A percentile compares a stretch with the other conserved stretches of the same genome.
phyloP scores from a whole-genome alignment of 768 basidiomycete genomes.

The Agaricus blazei region DNA sequence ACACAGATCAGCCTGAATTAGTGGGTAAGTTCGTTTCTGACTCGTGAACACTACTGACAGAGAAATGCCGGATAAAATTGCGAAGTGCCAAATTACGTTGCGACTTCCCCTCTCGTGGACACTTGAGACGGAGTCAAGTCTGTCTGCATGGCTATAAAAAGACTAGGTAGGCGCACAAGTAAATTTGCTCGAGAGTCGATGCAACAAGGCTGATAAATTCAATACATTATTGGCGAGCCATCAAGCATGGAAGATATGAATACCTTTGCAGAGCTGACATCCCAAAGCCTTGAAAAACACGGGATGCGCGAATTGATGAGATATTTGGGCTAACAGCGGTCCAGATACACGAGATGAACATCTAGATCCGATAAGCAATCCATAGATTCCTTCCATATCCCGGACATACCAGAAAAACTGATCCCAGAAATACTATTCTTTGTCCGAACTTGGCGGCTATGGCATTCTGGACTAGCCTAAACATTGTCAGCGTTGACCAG shows the following conservation, averaged over 20 bases:
- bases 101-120: conserved; percentile 40
- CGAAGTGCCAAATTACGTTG: conserved; percentile 39
- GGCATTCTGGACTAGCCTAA: conserved; percentile 32
- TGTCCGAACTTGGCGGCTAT: conserved; percentile 40
- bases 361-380: conserved; percentile 18
- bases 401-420: conserved; percentile 29
- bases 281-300: conserved; percentile 42
- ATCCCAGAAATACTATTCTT: conserved; percentile 38
- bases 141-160: neutral
- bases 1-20: neutral
- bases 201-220: conserved; percentile 28
- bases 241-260: neutral
- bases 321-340: conserved; percentile 36
- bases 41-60: conserved; percentile 20
- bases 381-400: neutral
- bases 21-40: neutral
- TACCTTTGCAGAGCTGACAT: conserved; percentile 40
- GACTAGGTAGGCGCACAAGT: conserved; percentile 20
- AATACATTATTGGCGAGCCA: neutral
- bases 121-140: conserved; percentile 12
- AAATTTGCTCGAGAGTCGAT: conserved; percentile 38
- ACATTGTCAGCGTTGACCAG: neutral
- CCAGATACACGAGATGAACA: conserved; percentile 43
- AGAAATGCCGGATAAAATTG: conserved; percentile 38
- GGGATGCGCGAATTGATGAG: conserved; percentile 34